Base-by-base conservation (phyloP, 1,284 basidiomycete species). In the Leccinum pallidistipes region DNA sequence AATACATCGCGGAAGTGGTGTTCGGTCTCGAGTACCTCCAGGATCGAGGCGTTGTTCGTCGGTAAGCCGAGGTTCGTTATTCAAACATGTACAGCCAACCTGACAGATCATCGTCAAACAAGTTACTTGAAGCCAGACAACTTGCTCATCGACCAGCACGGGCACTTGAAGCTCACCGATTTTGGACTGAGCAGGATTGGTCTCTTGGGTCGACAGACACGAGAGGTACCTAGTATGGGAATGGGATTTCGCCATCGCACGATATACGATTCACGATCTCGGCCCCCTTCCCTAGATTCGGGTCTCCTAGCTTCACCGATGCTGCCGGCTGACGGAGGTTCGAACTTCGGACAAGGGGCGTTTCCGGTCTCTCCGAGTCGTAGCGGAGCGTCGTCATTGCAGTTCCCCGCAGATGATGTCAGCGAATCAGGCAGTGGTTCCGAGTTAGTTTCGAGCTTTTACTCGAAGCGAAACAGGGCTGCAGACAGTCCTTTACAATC, bases 61-160 rank as follows among this genome's bases (percentile, higher is more conserved):
- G 97, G 95, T 96, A 72, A 69, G 91, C 77, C 5, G n/a, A 16
- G 18, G 24, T 14, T 49, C 34, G 50, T 56, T 62, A 16, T 56
- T 53, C 40, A 27, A 5, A 34, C 31, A 43, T 53, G 40, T 7
- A 29, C 51, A 53, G 50, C 9, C 21, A 21, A 50, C 59, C 61
- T 70, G 47, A 66, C 47, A 40, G 65, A 50, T 4, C 21, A 29
- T 50, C 56, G 11, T 61, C 53, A 67, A 18, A 73, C 47, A 58
- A 97, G 96, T 80, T 97, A 99, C 75, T 80, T 99, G 69, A 99
- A 99, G 75, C 97, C 97, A 11, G 97, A 99, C 78, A 99, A 99
- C 74, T 78, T 98, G 52, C 89, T 99, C 43, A 98, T 99, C 69
- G 96, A 99, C 76, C 87, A 94, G 56, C 91, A 95, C 67, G 97